These are phyloP conservation scores for Suillus tomentosus DNA, from an alignment of 768 basidiomycete species.

Conservation along the genomic window DNA sequence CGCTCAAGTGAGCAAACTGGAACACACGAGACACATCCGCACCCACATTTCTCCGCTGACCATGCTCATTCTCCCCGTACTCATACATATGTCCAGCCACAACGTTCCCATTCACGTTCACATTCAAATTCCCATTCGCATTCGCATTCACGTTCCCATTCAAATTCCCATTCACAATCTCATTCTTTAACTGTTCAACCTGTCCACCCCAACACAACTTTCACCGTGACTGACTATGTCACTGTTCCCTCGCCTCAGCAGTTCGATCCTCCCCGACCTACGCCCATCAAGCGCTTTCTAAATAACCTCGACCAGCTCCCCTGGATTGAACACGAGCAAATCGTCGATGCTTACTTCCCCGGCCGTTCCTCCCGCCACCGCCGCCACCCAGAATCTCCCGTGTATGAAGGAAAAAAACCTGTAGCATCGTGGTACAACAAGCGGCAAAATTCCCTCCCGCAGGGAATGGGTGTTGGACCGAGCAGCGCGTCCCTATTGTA, in stretches of 20 bases:
- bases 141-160: not conserved
- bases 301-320: conserved; percentile 41
- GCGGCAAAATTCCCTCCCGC: not conserved
- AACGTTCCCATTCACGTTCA: not conserved
- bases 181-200: conserved; percentile 3
- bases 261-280: conserved; percentile 28
- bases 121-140: not conserved
- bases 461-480: conserved; percentile 26
- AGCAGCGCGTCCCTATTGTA: conserved; percentile 21
- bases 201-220: not conserved
- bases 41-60: not conserved
- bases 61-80: not conserved
- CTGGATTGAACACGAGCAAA: conserved; percentile 44
- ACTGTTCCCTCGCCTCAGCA: conserved; percentile 15
- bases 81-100: not conserved
- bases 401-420: conserved; percentile 18
- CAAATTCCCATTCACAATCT: not conserved
- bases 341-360: conserved; percentile 48
- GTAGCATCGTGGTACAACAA: conserved; percentile 33
- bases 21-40: conserved; percentile 1
- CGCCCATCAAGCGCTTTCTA: conserved; percentile 39
- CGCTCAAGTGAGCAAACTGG: conserved; percentile 7
- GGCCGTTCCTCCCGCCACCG: conserved; percentile 26
- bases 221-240: conserved; percentile 7
- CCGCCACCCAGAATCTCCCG: conserved; percentile 14